phyloP scores from a whole-genome alignment of 257 asterid genomes.

The Eucommia ulmoides region DNA sequence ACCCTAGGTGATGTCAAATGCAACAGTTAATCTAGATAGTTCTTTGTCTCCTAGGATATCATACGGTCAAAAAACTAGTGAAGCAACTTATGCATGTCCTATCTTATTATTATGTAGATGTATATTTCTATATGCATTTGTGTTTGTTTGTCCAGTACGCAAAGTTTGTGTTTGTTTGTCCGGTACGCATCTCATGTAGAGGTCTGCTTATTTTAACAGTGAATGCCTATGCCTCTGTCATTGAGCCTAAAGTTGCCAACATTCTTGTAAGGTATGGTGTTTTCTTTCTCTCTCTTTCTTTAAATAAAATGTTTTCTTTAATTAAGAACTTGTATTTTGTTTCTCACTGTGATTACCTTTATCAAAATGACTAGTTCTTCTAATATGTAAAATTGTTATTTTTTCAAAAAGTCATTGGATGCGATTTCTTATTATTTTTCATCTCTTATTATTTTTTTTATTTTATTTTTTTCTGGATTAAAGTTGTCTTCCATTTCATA shows the following conservation, averaged over 20 bases:
- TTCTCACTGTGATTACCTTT: too few species aligned
- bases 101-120: background rate
- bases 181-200: too few species aligned
- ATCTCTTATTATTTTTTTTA: background rate
- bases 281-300: constrained; percentile 3
- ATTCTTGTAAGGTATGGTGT: constrained; percentile 48
- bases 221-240: constrained; percentile 46
- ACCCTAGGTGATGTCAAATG: too few species aligned
- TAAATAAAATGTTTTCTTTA: background rate
- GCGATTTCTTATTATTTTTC: background rate
- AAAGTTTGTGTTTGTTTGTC: background rate
- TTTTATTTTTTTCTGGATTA: constrained; percentile 2
- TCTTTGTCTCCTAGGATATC: too few species aligned
- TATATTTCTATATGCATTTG: too few species aligned
- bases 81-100: too few species aligned
- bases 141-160: background rate
- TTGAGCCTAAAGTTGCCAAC: constrained; percentile 66
- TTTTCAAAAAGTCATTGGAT: background rate
- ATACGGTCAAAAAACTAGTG: too few species aligned
- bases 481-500: too few species aligned
- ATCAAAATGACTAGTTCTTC: too few species aligned
- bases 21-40: too few species aligned
- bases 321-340: too few species aligned
- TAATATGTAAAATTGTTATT: background rate
- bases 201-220: constrained; percentile 23